These are phyloP conservation scores for Cymodocea nodosa DNA, from an alignment of 116 monocot species.

Conservation along the genomic window DNA sequence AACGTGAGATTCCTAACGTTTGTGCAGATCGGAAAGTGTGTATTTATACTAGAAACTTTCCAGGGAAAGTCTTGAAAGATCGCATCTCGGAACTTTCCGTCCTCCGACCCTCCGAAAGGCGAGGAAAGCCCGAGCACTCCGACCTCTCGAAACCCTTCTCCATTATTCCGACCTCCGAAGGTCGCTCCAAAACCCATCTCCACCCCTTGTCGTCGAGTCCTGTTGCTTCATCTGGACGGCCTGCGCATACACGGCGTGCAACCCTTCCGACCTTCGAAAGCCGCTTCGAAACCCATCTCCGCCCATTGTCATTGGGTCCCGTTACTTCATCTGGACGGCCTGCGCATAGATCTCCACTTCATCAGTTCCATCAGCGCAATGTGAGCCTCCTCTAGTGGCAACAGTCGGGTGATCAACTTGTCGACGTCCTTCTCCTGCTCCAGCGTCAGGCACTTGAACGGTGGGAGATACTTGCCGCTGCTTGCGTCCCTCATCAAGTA, in stretches of 20 bases:
- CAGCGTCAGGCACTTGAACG: conserved; percentile 63
- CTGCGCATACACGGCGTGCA: conserved; percentile 80
- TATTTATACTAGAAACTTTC: too few relatives aligned
- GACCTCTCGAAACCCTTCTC: too few relatives aligned
- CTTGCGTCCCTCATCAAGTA: conserved; percentile 75
- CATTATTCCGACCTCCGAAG: too few relatives aligned
- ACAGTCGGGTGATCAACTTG: conserved; percentile 62
- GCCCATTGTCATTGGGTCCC: conserved; percentile 54
- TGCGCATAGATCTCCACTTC: conserved; percentile 94
- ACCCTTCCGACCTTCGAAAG: conserved; percentile 67
- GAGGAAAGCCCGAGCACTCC: too few relatives aligned
- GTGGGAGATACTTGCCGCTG: conserved; percentile 88
- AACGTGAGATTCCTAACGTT: too few relatives aligned
- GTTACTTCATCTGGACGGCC: conserved; percentile 86
- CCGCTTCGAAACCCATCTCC: too few relatives aligned
- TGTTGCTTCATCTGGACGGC: conserved; percentile 75
- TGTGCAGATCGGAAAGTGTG: too few relatives aligned
- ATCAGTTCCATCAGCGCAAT: conserved; percentile 90
- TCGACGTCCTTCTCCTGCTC: conserved; percentile 97
- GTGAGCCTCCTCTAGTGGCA: conserved; percentile 77
- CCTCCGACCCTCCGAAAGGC: too few relatives aligned
- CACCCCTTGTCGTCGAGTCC: conserved; percentile 47
- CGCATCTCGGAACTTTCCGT: too few relatives aligned
- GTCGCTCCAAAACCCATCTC: too few relatives aligned
- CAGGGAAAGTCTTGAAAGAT: too few relatives aligned